These are phyloP conservation scores for Cyberlindnera subsufficiens DNA, from an alignment of 805 yeast genomes.

Conservation along the genomic window DNA sequence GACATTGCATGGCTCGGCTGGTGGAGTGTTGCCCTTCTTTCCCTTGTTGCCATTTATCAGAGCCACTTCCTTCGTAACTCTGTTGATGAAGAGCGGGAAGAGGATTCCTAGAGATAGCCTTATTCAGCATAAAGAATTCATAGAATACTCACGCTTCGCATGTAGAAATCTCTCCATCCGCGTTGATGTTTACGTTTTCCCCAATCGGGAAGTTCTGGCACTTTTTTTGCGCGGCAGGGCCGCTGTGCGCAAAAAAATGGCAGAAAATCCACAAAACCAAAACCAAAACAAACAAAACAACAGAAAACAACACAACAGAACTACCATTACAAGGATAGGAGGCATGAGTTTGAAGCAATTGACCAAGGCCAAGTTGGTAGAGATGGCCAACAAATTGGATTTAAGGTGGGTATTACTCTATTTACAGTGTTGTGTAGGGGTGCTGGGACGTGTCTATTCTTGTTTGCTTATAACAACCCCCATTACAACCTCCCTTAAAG, in stretches of 20 bases:
- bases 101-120: conserved; percentile 25
- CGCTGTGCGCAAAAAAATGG: neutral
- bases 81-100: conserved; percentile 13
- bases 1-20: conserved; percentile 28
- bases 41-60: conserved; percentile 25
- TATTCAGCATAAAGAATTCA: conserved; percentile 15
- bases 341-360: conserved; percentile 28
- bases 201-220: conserved; percentile 6
- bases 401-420: conserved; percentile 25
- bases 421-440: conserved; percentile 1
- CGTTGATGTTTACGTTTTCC: conserved; percentile 18
- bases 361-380: conserved; percentile 32
- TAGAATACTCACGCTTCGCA: conserved; percentile 9
- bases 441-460: neutral
- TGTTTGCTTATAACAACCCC: neutral
- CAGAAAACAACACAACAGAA: conserved; percentile 1
- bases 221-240: neutral
- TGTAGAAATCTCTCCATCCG: neutral
- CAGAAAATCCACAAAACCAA: neutral
- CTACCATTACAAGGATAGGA: neutral
- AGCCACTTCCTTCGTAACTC: conserved; percentile 22
- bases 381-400: conserved; percentile 29
- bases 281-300: conserved; percentile 6
- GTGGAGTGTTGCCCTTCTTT: conserved; percentile 25
- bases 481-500: too few species aligned